Percentiles rank a stretch among this genome's conserved stretches.
These are phyloP conservation scores for Penicillium sp. DNA, from an alignment of 2,329 filamentous ascomycete species.

Conservation along the genomic window DNA sequence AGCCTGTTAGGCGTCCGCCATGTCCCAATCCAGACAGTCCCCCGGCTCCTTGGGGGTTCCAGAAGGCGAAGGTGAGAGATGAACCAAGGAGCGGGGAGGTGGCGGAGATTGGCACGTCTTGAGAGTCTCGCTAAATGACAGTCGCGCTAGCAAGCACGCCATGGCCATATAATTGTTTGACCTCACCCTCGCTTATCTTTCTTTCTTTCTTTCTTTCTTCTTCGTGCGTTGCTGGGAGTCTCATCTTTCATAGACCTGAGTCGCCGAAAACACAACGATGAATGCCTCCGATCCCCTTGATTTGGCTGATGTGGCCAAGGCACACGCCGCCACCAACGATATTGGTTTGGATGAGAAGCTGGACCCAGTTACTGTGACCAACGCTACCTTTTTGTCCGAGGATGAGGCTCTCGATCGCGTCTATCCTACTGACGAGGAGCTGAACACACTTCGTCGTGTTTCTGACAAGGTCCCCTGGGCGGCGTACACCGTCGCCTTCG, in stretches of 20 bases:
- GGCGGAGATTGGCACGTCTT: not conserved
- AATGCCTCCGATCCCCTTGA: slow-evolving; percentile 28
- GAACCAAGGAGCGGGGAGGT: not conserved
- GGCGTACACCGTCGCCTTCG: slow-evolving; percentile 66
- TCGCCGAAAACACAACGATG: slow-evolving; percentile 15
- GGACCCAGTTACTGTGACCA: slow-evolving; percentile 1
- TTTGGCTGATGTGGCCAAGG: slow-evolving; percentile 25
- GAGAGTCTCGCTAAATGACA: not conserved
- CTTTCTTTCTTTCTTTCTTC: slow-evolving; percentile 3
- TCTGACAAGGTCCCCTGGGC: slow-evolving; percentile 54
- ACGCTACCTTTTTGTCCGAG: slow-evolving; percentile 6
- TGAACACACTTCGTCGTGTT: slow-evolving; percentile 35
- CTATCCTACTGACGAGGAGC: slow-evolving; percentile 35
- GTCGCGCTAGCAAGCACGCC: not conserved
- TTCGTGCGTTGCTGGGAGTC: not conserved
- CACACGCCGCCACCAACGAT: slow-evolving; percentile 22
- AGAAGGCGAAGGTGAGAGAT: not conserved
- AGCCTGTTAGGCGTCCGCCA: not conserved
- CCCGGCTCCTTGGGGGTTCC: slow-evolving; percentile 1
- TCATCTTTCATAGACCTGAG: not conserved
- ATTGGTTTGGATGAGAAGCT: slow-evolving; percentile 18
- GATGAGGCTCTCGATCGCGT: slow-evolving; percentile 6
- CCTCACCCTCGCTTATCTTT: not conserved
- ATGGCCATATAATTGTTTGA: slow-evolving; percentile 6
- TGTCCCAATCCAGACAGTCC: slow-evolving; percentile 5